These are phyloP conservation scores for Chytriomyces sp. DNA, from an alignment of 192 early-diverging fungal genomes.

Conservation along the genomic window DNA sequence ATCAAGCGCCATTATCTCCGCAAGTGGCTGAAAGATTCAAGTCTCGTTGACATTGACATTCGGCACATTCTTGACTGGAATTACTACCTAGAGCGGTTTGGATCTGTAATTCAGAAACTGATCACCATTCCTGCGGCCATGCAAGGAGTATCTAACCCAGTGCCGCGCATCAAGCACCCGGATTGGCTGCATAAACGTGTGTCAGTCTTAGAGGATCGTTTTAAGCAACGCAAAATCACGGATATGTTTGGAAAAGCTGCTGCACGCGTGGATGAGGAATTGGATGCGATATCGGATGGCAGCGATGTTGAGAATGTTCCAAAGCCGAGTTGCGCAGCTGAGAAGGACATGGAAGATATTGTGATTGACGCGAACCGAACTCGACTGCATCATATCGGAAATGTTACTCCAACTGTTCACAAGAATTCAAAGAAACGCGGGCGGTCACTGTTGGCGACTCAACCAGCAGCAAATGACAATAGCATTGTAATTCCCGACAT, in stretches of 20 bases:
- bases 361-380: neutral
- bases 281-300: constrained; percentile 25
- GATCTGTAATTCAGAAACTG: constrained; percentile 91
- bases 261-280: constrained; percentile 7
- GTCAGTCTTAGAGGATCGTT: constrained; percentile 72
- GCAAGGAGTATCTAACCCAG: constrained; percentile 92
- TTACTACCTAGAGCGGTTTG: constrained; percentile 96
- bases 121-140: constrained; percentile 98
- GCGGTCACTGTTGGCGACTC: constrained; percentile 1
- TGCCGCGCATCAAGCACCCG: constrained; percentile 89
- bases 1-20: constrained; percentile 80
- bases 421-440: constrained; percentile 34
- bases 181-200: constrained; percentile 92
- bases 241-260: constrained; percentile 69
- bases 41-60: constrained; percentile 79
- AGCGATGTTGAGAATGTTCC: neutral
- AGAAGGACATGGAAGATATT: constrained; percentile 46
- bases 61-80: constrained; percentile 93
- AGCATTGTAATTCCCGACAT: constrained; percentile 45
- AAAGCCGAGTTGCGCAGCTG: neutral
- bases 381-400: constrained; percentile 2
- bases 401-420: constrained; percentile 35
- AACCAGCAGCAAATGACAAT: constrained; percentile 39
- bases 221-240: constrained; percentile 82
- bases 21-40: constrained; percentile 87